Conservation (phyloP, 2,329 filamentous ascomycete species). For the Aquanectria penicillioides region DNA sequence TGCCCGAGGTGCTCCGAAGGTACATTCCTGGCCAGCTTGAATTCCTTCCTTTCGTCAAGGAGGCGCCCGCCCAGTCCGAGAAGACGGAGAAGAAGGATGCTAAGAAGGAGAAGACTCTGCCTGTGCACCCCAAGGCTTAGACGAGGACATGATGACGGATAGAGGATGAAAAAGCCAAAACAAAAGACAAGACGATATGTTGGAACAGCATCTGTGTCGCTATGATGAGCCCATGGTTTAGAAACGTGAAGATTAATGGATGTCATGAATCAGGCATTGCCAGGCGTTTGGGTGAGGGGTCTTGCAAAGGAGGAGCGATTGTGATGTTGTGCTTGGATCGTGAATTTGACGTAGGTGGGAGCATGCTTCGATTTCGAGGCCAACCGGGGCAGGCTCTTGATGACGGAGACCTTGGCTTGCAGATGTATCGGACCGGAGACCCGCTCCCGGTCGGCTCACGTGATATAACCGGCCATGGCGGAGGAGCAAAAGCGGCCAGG, state of each 20-base stretch:
- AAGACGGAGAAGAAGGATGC: conserved; percentile 40
- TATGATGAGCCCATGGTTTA: conserved; percentile 20
- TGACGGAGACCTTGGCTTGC: too few species aligned
- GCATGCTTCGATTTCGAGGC: too few species aligned
- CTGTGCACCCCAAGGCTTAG: conserved; percentile 41
- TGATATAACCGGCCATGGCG: background rate
- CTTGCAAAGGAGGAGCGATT: too few species aligned
- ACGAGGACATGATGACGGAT: conserved; percentile 12
- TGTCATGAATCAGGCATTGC: background rate
- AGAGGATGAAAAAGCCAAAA: conserved; percentile 12
- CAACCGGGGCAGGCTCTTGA: too few species aligned
- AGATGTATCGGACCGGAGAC: too few species aligned
- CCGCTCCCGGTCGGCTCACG: background rate
- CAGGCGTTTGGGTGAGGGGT: too few species aligned
- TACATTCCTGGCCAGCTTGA: conserved; percentile 91
- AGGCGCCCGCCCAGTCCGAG: conserved; percentile 76
- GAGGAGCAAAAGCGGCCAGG: conserved; percentile 2
- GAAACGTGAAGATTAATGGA: conserved; percentile 14
- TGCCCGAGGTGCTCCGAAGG: conserved; percentile 85
- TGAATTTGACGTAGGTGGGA: too few species aligned
- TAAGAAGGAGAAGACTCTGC: conserved; percentile 41
- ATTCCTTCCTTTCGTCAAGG: conserved; percentile 89
- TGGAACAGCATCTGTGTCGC: conserved; percentile 10
- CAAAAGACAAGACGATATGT: conserved; percentile 23
- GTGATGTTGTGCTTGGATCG: too few species aligned